Evolutionary conservation across 2,329 filamentous ascomycete genomes (phyloP).

Genomic region (Xylariales sp.): DNA sequence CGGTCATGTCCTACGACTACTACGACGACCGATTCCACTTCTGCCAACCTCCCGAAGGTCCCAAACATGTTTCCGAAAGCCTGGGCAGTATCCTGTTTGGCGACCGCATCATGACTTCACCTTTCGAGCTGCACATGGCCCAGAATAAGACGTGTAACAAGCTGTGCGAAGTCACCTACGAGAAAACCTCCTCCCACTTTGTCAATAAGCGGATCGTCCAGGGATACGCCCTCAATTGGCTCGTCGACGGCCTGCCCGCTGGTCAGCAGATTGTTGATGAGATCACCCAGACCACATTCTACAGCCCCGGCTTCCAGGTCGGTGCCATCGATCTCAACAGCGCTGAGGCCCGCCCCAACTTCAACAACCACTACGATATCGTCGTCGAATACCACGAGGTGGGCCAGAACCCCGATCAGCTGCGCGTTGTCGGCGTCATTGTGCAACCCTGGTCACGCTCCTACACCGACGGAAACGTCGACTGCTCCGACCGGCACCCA

Average conservation of each 20-base stretch:
- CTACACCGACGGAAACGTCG: constrained; percentile 47
- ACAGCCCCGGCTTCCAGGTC: constrained; percentile 86
- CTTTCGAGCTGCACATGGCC: constrained; percentile 83
- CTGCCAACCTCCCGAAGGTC: constrained; percentile 66
- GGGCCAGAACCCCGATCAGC: constrained; percentile 59
- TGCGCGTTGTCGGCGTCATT: constrained; percentile 85
- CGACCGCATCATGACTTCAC: constrained; percentile 95
- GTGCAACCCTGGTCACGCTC: constrained; percentile 77
- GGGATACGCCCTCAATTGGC: constrained; percentile 91
- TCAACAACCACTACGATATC: constrained; percentile 98
- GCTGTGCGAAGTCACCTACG: constrained; percentile 65
- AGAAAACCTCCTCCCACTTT: constrained; percentile 65
- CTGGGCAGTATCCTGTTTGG: constrained; percentile 96
- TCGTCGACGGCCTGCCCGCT: constrained; percentile 89
- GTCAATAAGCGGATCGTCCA: constrained; percentile 79
- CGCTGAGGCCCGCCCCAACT: constrained; percentile 50
- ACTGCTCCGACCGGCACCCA: constrained; percentile 59
- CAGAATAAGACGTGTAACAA: constrained; percentile 83
- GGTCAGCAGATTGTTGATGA: constrained; percentile 78
- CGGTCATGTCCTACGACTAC: constrained; percentile 95
- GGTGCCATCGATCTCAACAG: constrained; percentile 45
- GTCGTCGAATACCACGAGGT: constrained; percentile 87
- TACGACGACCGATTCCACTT: constrained; percentile 87
- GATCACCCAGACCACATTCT: constrained; percentile 73
- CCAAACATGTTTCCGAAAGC: constrained; percentile 79